Percentiles rank a stretch among this genome's conserved stretches.
Conservation (phyloP, 306 rosid species). For the Vigna trinervia region DNA sequence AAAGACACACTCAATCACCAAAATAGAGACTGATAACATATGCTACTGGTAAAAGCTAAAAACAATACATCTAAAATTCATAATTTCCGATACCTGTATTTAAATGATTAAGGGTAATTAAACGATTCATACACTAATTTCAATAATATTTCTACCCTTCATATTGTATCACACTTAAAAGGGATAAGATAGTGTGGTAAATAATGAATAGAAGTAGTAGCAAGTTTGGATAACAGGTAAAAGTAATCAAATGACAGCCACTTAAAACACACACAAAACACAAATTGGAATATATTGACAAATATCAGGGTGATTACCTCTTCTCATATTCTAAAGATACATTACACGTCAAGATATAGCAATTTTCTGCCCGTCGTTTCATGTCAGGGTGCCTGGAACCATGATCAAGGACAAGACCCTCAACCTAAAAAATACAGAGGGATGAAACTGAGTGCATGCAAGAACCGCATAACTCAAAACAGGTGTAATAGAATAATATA, state of each 20-base stretch:
- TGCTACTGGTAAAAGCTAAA: not conserved
- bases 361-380: slow-evolving; percentile 95
- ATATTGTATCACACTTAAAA: not conserved
- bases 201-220: not conserved
- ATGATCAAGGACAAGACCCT: slow-evolving; percentile 99
- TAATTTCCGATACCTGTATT: not conserved
- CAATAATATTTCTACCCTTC: not conserved
- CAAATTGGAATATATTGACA: slow-evolving; percentile 15
- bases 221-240: not conserved
- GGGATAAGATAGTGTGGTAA: not conserved
- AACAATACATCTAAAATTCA: not conserved
- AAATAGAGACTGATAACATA: slow-evolving; percentile 5
- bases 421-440: slow-evolving; percentile 61
- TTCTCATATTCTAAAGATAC: slow-evolving; percentile 95
- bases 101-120: not conserved
- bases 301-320: slow-evolving; percentile 59
- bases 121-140: slow-evolving; percentile 6
- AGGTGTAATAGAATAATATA: not conserved
- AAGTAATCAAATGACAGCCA: not conserved
- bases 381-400: slow-evolving; percentile 99
- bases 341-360: slow-evolving; percentile 82
- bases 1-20: slow-evolving; percentile 12
- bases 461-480: slow-evolving; percentile 7
- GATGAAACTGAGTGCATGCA: slow-evolving; percentile 25
- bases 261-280: not conserved